phyloP scores from a whole-genome alignment of 1,139 yeast genomes.

The Saccharomyces uvarum region DNA sequence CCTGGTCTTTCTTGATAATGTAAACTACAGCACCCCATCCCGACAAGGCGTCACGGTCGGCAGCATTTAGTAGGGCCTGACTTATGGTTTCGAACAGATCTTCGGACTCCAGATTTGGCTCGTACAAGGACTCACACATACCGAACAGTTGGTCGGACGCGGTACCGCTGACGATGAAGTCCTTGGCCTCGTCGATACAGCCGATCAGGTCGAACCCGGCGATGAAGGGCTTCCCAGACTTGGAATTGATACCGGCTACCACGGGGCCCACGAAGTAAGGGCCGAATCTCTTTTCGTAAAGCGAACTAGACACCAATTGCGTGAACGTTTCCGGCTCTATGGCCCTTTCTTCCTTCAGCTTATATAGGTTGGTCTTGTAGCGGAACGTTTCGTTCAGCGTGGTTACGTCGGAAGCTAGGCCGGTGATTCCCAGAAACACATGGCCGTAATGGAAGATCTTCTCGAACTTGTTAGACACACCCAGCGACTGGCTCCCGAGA shows the following conservation, averaged over 20 bases:
- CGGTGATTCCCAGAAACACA: slow-evolving; percentile 85
- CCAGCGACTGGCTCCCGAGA: slow-evolving; percentile 87
- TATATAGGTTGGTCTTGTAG: slow-evolving; percentile 79
- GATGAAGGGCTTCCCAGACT: slow-evolving; percentile 75
- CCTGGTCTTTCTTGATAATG: slow-evolving; percentile 85
- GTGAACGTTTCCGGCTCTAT: slow-evolving; percentile 94
- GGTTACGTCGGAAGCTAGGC: slow-evolving; percentile 88
- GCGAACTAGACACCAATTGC: slow-evolving; percentile 79
- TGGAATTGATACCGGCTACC: slow-evolving; percentile 87
- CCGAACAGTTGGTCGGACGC: slow-evolving; percentile 94
- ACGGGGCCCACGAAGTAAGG: slow-evolving; percentile 96
- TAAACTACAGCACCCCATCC: slow-evolving; percentile 99
- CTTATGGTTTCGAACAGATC: slow-evolving; percentile 93
- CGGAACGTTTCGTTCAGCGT: slow-evolving; percentile 79
- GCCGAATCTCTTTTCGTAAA: slow-evolving; percentile 89
- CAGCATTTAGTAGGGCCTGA: slow-evolving; percentile 89
- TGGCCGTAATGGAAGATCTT: slow-evolving; percentile 82
- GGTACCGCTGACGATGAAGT: slow-evolving; percentile 95
- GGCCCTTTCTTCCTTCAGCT: slow-evolving; percentile 80
- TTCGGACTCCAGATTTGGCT: slow-evolving; percentile 88
- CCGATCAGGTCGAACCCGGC: slow-evolving; percentile 97
- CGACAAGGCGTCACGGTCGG: slow-evolving; percentile 92
- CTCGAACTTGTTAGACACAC: slow-evolving; percentile 87
- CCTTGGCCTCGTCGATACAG: slow-evolving; percentile 90
- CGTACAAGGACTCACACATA: slow-evolving; percentile 97